A percentile compares a stretch with the other conserved stretches of the same genome.
Evolutionary conservation across 208 protist species (phyloP).

Genomic region (Herpetomonas muscarum): DNA sequence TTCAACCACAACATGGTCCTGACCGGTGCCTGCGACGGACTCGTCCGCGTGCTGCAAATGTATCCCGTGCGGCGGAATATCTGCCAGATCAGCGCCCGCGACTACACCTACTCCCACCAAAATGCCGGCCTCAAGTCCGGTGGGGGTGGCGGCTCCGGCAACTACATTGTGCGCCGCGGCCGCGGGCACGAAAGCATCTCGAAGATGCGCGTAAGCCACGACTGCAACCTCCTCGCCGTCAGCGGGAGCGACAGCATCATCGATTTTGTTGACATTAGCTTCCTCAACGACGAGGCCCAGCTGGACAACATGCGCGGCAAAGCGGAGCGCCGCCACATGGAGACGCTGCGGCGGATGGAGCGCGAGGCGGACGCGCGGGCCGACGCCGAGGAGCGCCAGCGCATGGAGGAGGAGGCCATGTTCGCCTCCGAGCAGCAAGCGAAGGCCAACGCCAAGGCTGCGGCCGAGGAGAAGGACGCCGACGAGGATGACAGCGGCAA

Average conservation of each 20-base stretch:
- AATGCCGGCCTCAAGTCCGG: constrained; percentile 25
- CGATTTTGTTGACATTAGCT: constrained; percentile 88
- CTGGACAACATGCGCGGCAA: constrained; percentile 69
- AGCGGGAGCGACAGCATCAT: constrained; percentile 76
- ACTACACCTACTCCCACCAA: constrained; percentile 76
- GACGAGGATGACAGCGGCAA: neutral
- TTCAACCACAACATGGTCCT: constrained; percentile 90
- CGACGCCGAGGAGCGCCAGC: constrained; percentile 11
- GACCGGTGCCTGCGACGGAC: constrained; percentile 82
- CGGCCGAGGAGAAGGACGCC: neutral
- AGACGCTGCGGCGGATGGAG: constrained; percentile 65
- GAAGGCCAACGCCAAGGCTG: neutral
- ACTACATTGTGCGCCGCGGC: constrained; percentile 39
- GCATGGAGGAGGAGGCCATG: neutral
- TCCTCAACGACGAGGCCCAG: constrained; percentile 70
- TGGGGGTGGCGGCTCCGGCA: constrained; percentile 13
- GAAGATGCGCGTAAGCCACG: constrained; percentile 70
- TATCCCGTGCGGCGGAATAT: constrained; percentile 83
- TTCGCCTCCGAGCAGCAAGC: neutral
- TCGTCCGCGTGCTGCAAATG: constrained; percentile 86
- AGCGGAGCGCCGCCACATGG: constrained; percentile 75
- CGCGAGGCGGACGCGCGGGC: constrained; percentile 16
- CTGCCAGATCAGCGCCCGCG: constrained; percentile 83
- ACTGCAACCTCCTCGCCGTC: constrained; percentile 73
- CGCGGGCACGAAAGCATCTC: constrained; percentile 70